Conservation (phyloP, 208 protist species). For the Leishmania braziliensis region DNA sequence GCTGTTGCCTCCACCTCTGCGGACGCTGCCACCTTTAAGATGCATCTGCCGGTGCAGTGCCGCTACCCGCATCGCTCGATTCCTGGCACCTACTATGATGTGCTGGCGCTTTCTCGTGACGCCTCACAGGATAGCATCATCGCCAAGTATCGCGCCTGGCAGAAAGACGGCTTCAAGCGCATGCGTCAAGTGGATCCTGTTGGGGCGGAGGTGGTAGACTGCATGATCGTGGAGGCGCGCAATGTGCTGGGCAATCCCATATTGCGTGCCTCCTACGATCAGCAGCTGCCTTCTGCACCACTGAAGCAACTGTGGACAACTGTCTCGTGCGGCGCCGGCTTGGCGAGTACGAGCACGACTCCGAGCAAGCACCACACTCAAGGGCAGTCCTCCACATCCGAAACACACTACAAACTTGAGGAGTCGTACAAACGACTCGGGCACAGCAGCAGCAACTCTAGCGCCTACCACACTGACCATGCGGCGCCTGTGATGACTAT, state of each 20-base stretch:
- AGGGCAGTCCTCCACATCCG: slow-evolving; percentile 36
- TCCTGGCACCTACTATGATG: slow-evolving; percentile 86
- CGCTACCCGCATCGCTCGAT: slow-evolving; percentile 74
- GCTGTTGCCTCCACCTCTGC: background rate
- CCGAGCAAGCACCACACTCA: slow-evolving; percentile 41
- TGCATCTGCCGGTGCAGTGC: slow-evolving; percentile 76
- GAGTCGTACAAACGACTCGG: slow-evolving; percentile 8
- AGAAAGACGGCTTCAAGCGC: slow-evolving; percentile 61
- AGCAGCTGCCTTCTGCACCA: slow-evolving; percentile 29
- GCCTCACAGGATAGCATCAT: slow-evolving; percentile 58
- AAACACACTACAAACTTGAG: slow-evolving; percentile 4
- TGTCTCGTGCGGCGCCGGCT: background rate
- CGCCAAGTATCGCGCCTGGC: slow-evolving; percentile 65
- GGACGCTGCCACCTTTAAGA: slow-evolving; percentile 40
- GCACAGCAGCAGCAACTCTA: slow-evolving; percentile 27
- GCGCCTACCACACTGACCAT: slow-evolving; percentile 22
- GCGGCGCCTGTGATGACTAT: slow-evolving; percentile 24
- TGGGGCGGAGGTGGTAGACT: slow-evolving; percentile 63
- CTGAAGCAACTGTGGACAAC: slow-evolving; percentile 32
- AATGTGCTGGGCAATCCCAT: slow-evolving; percentile 74
- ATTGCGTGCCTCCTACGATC: slow-evolving; percentile 75
- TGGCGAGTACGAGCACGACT: slow-evolving; percentile 26
- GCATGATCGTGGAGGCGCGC: slow-evolving; percentile 79
- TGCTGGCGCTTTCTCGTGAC: slow-evolving; percentile 54
- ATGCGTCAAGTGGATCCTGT: slow-evolving; percentile 53